Conservation (phyloP, 352 stramenopile species). For the Pythium vanterpoolii region DNA sequence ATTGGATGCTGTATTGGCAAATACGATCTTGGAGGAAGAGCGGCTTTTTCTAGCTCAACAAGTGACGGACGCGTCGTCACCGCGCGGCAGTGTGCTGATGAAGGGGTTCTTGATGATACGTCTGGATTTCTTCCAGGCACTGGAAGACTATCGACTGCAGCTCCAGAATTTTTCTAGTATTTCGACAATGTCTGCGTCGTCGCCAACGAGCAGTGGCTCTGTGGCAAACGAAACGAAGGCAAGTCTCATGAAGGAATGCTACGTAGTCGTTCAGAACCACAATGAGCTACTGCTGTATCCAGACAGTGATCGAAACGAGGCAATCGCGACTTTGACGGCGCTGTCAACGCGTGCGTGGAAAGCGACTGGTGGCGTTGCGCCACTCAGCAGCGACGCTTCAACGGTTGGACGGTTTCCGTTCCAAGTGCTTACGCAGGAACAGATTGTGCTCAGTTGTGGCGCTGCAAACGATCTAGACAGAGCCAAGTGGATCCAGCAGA, state of each 20-base stretch:
- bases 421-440: constrained; percentile 63
- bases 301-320: constrained; percentile 22
- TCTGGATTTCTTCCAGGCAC: constrained; percentile 18
- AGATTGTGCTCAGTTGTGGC: constrained; percentile 59
- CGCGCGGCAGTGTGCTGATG: constrained; percentile 7
- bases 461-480: constrained; percentile 52
- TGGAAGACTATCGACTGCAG: constrained; percentile 17
- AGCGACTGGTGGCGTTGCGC: constrained; percentile 10
- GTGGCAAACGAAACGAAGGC: not conserved
- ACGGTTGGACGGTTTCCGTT: constrained; percentile 43
- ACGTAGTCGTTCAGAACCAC: constrained; percentile 39
- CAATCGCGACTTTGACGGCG: constrained; percentile 34
- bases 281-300: constrained; percentile 50
- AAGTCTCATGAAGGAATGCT: constrained; percentile 40
- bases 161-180: not conserved
- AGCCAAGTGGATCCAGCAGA: constrained; percentile 66
- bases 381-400: constrained; percentile 9
- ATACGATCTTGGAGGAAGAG: constrained; percentile 22
- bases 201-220: constrained; percentile 8
- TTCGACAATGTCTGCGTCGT: not conserved
- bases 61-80: not conserved
- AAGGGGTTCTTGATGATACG: constrained; percentile 21
- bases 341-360: constrained; percentile 47
- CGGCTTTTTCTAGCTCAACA: not conserved
- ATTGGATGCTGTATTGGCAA: constrained; percentile 26